Percentiles rank a stretch among this genome's conserved stretches.
phyloP scores from a whole-genome alignment of 2,329 filamentous ascomycete genomes.

The Aspergillus sp. region DNA sequence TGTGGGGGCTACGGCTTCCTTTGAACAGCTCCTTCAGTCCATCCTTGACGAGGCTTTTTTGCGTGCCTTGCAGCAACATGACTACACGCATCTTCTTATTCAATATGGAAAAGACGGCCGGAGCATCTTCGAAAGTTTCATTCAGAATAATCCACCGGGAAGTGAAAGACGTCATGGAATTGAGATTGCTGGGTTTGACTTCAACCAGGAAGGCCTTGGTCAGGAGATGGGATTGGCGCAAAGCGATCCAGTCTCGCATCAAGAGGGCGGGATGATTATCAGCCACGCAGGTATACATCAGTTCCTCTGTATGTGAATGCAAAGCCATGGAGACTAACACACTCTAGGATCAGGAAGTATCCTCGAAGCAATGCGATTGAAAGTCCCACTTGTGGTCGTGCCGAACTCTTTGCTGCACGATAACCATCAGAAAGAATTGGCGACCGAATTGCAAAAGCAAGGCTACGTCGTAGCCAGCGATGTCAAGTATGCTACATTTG shows the following conservation, averaged over 20 bases:
- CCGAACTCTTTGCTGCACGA: conserved; percentile 74
- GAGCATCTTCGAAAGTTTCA: conserved; percentile 42
- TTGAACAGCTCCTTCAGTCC: conserved; percentile 60
- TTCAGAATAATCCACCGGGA: conserved; percentile 16
- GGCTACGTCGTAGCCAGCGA: conserved; percentile 69
- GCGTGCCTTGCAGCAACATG: conserved; percentile 46
- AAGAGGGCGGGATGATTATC: conserved; percentile 63
- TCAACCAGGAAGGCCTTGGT: conserved; percentile 53
- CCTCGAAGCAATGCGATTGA: conserved; percentile 67
- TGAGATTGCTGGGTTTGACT: conserved; percentile 56
- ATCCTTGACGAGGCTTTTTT: conserved; percentile 58
- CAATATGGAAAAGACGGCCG: conserved; percentile 70
- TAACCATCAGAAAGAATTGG: conserved; percentile 87
- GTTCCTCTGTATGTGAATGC: background rate
- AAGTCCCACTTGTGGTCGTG: conserved; percentile 75
- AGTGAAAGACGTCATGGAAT: conserved; percentile 33
- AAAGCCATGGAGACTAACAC: too few relatives aligned
- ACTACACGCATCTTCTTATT: conserved; percentile 64
- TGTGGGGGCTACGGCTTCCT: conserved; percentile 83
- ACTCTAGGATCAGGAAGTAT: conserved; percentile 75
- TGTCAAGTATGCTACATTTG: conserved; percentile 47
- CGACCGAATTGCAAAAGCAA: conserved; percentile 62
- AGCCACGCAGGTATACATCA: conserved; percentile 68
- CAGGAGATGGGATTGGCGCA: conserved; percentile 50
- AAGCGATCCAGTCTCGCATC: conserved; percentile 32